A percentile compares a stretch with the other conserved stretches of the same genome.
phyloP scores from a whole-genome alignment of 2,329 filamentous ascomycete species.

The Aspergillus floridensis region DNA sequence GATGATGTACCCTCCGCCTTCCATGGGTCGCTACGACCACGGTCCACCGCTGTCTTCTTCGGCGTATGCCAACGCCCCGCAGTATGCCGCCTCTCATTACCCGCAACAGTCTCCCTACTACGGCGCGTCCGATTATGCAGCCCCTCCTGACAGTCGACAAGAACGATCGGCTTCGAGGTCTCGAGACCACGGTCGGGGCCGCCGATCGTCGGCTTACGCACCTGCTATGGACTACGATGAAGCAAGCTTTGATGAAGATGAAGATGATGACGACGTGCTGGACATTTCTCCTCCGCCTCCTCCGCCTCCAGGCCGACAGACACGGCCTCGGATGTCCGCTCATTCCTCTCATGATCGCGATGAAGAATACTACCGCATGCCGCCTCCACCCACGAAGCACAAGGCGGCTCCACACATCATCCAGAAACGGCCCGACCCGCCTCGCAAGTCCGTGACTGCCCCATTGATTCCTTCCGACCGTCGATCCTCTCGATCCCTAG shows the following conservation, averaged over 20 bases:
- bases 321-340: constrained; percentile 30
- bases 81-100: constrained; percentile 35
- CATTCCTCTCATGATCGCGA: constrained; percentile 30
- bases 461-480: constrained; percentile 28
- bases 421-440: constrained; percentile 33
- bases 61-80: constrained; percentile 32
- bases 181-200: constrained; percentile 30
- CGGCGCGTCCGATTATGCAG: constrained; percentile 25
- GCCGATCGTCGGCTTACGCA: constrained; percentile 35
- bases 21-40: constrained; percentile 32
- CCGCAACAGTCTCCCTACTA: constrained; percentile 28
- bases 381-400: constrained; percentile 37
- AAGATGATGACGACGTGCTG: constrained; percentile 30
- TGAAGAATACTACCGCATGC: constrained; percentile 45
- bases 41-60: constrained; percentile 40
- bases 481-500: constrained; percentile 33
- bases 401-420: constrained; percentile 35
- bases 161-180: constrained; percentile 36
- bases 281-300: constrained; percentile 27
- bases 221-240: constrained; percentile 34
- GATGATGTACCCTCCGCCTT: constrained; percentile 29
- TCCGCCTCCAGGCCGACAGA: constrained; percentile 26
- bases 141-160: constrained; percentile 29
- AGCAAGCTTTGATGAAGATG: constrained; percentile 17
- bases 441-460: constrained; percentile 34